Evolutionary conservation across 495 filamentous ascomycete genomes (phyloP), one percentile per base, ranked within the genome.

Genomic region (Penicillium maclennaniae): DNA sequence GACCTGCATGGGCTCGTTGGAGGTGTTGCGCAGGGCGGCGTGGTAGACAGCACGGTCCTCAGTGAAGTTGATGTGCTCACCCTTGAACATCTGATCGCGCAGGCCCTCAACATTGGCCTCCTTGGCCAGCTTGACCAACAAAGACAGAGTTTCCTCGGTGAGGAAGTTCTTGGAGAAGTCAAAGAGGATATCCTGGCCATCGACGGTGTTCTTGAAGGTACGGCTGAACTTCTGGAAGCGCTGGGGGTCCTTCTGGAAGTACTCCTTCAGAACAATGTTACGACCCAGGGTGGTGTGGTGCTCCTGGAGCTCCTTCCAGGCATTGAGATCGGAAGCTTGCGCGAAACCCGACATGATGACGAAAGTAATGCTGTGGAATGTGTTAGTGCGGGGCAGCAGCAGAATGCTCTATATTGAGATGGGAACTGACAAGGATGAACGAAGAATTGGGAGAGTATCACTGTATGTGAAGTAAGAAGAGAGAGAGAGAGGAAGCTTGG

Each of bases 151-250:
- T 68, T 96, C 89, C 47, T 95, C 89, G 54, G 86, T 96, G 52
- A 98, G 71, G 72, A 97, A 90, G 80, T 98, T 98, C 84, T 98
- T 98, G 76, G 87, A 92, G 81, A 96, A 98, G 74, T 98, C 93
- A 70, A 97, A 98, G 34, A 97, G 81, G 67, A 90, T 92, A 55
- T 97, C 89, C 34, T 81, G 77, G 62, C 81, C 81, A 68, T 91
- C 88, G 26, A 83, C 84, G 31, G 80, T 77, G 70, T 96, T 95
- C 42, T 80, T 70, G 76, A 98, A 95, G 61, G 79, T 87, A 63
- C 84, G 87, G 69, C 84, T 87, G 75, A 96, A 88, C 77, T 92
- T 95, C 64, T 88, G 66, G 79, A 97, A 97, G 57, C 95, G 91
- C 64, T 84, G 60, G 37, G 91, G 87, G 69, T 98, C 92, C 66